These are phyloP conservation scores for Hawksworthiomyces lignivorus DNA, from an alignment of 2,329 filamentous ascomycete genomes.

Conservation along the genomic window DNA sequence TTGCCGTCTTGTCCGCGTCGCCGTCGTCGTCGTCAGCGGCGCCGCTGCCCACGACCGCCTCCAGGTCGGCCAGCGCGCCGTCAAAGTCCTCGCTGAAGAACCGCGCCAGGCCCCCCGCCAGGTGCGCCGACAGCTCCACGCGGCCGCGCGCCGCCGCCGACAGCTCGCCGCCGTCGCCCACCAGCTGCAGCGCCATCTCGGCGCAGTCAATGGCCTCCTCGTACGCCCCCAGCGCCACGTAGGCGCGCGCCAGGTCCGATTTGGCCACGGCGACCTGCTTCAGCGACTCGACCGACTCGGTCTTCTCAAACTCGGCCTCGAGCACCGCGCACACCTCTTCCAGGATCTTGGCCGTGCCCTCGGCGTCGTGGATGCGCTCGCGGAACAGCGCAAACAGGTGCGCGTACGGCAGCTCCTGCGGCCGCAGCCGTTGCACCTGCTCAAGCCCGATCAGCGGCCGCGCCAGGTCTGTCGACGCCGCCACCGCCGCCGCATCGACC, in stretches of 20 bases:
- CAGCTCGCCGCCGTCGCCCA: constrained; percentile 36
- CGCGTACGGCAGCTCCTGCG: constrained; percentile 61
- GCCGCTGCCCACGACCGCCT: constrained; percentile 68
- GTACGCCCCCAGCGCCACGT: constrained; percentile 62
- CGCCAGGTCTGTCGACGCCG: constrained; percentile 57
- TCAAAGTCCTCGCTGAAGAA: constrained; percentile 62
- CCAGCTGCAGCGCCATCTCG: constrained; percentile 68
- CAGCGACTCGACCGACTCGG: constrained; percentile 68
- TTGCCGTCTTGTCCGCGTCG: constrained; percentile 70
- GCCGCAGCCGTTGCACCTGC: constrained; percentile 66
- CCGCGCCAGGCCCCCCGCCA: constrained; percentile 77
- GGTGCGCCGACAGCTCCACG: constrained; percentile 72
- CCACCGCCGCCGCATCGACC: constrained; percentile 42
- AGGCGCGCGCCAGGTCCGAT: constrained; percentile 76
- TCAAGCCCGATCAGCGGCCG: constrained; percentile 83
- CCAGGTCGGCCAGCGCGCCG: constrained; percentile 70
- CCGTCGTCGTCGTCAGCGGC: constrained; percentile 67
- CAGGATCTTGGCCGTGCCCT: constrained; percentile 55
- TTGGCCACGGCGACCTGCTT: constrained; percentile 74
- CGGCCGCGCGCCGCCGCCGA: constrained; percentile 57
- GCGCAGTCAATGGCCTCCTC: constrained; percentile 68
- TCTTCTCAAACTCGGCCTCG: constrained; percentile 76
- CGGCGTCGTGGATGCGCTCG: constrained; percentile 67
- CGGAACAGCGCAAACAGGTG: constrained; percentile 76
- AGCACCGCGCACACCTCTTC: constrained; percentile 59